A percentile compares a stretch with the other conserved stretches of the same genome.
These are phyloP conservation scores for Rhipidocladum racemiflorum DNA, from an alignment of 176 grass and related monocot genomes.

Conservation along the genomic window DNA sequence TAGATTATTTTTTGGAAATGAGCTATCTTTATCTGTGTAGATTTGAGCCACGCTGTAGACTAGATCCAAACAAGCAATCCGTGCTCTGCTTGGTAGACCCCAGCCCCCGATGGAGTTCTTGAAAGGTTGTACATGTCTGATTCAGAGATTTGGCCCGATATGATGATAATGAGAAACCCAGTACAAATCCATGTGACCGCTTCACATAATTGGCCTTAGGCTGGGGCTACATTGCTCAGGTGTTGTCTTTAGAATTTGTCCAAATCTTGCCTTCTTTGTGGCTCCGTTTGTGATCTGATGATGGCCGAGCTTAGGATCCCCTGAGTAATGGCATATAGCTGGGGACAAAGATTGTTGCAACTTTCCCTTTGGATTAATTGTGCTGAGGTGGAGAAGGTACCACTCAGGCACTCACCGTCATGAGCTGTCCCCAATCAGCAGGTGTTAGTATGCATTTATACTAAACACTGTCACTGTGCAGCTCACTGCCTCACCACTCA, in stretches of 20 bases:
- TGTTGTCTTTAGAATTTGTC: background rate
- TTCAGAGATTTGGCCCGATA: slow-evolving; percentile 34
- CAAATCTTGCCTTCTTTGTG: slow-evolving; percentile 7
- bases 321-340: background rate
- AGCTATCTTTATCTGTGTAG: slow-evolving; percentile 33
- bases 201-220: slow-evolving; percentile 18
- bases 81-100: slow-evolving; percentile 18
- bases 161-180: slow-evolving; percentile 43
- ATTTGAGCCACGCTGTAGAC: slow-evolving; percentile 13
- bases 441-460: background rate
- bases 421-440: slow-evolving; percentile 10
- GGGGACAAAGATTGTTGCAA: slow-evolving; percentile 9
- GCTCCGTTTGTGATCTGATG: slow-evolving; percentile 1
- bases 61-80: slow-evolving; percentile 52
- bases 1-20: slow-evolving; percentile 38
- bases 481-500: background rate
- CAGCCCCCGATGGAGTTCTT: slow-evolving; percentile 25
- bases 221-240: slow-evolving; percentile 30
- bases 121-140: slow-evolving; percentile 40
- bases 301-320: slow-evolving; percentile 42
- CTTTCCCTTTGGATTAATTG: slow-evolving; percentile 3
- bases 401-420: background rate
- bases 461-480: background rate
- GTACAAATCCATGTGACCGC: slow-evolving; percentile 44
- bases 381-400: slow-evolving; percentile 10